These are phyloP conservation scores for Paracorniculantispora psalliotae DNA, from an alignment of 2,329 filamentous ascomycete genomes.

Conservation along the genomic window DNA sequence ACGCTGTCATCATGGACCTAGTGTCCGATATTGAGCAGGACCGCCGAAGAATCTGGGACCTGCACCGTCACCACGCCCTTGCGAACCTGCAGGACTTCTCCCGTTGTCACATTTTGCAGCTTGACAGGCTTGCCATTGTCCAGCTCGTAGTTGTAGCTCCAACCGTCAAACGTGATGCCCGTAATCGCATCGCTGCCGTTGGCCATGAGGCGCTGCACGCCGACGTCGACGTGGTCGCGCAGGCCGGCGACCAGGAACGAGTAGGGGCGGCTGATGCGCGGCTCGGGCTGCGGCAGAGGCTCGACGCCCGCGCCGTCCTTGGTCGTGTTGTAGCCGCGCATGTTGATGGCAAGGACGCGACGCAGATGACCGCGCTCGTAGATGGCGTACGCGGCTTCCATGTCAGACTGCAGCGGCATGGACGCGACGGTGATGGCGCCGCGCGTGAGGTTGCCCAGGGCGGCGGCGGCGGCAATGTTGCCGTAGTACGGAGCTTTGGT, in stretches of 20 bases:
- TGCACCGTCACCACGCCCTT: constrained; percentile 33
- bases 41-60: constrained; percentile 40
- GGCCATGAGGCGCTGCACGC: constrained; percentile 47
- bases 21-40: constrained; percentile 31
- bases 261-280: constrained; percentile 25
- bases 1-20: too few relatives aligned
- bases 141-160: constrained; percentile 58
- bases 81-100: constrained; percentile 35
- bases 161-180: constrained; percentile 57
- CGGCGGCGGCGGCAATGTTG: constrained; percentile 52
- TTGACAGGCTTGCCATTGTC: constrained; percentile 47
- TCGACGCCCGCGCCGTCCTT: constrained; percentile 31
- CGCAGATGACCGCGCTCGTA: constrained; percentile 41
- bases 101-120: constrained; percentile 50
- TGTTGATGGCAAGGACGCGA: constrained; percentile 52
- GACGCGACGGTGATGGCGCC: constrained; percentile 41
- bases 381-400: constrained; percentile 51
- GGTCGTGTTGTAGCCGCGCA: constrained; percentile 56
- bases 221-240: constrained; percentile 20
- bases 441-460: constrained; percentile 40
- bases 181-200: constrained; percentile 61
- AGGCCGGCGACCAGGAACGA: constrained; percentile 35
- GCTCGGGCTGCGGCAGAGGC: constrained; percentile 21
- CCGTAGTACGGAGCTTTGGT: constrained; percentile 63
- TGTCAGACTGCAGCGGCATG: constrained; percentile 35